These are phyloP conservation scores for Yarrowia sp. DNA, from an alignment of 805 yeast genomes.

Conservation along the genomic window DNA sequence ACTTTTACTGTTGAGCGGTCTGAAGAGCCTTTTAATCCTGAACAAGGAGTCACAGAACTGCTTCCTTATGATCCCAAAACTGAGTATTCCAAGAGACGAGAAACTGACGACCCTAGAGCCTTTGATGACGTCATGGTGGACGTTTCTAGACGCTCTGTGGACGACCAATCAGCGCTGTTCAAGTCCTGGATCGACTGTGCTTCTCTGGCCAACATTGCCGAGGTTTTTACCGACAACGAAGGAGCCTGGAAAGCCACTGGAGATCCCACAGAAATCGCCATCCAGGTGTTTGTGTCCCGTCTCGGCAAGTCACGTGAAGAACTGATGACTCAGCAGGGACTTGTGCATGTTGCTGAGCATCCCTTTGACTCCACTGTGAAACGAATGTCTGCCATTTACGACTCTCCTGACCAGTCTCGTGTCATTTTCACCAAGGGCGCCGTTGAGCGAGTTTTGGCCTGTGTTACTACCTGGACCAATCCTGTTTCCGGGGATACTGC, in stretches of 20 bases:
- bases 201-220: conserved; percentile 76
- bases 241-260: conserved; percentile 73
- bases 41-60: conserved; percentile 47
- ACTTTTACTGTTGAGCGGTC: conserved; percentile 53
- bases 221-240: conserved; percentile 41
- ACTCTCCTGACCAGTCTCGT: not conserved
- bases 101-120: conserved; percentile 28
- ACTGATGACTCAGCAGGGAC: conserved; percentile 40
- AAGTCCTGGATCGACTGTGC: conserved; percentile 60
- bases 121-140: not conserved
- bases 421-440: conserved; percentile 65
- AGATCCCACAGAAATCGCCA: conserved; percentile 87
- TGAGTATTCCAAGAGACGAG: conserved; percentile 30
- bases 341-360: conserved; percentile 54
- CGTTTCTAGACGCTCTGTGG: not conserved
- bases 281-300: conserved; percentile 70
- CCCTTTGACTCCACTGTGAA: conserved; percentile 75
- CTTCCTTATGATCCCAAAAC: conserved; percentile 29
- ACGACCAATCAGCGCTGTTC: conserved; percentile 33
- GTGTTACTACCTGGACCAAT: conserved; percentile 55
- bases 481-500: conserved; percentile 31
- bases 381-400: conserved; percentile 64
- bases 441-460: conserved; percentile 60
- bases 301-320: conserved; percentile 41
- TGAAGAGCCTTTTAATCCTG: conserved; percentile 62